Evolutionary conservation across 768 basidiomycete species (phyloP).

Genomic region (Suillus hirtellus): DNA sequence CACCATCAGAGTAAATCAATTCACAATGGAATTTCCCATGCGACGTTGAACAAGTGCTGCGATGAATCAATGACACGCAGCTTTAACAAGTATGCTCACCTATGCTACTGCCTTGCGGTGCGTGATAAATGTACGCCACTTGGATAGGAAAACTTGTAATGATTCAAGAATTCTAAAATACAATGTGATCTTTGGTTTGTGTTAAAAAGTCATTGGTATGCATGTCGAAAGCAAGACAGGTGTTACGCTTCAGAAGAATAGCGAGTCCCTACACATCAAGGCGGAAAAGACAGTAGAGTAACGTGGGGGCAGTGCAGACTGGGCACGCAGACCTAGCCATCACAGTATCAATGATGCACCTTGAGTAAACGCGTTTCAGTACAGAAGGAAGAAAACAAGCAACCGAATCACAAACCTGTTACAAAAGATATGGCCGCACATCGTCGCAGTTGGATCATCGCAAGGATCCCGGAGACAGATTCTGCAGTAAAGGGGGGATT

Average conservation of each 20-base stretch:
- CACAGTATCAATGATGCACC: slow-evolving; percentile 55
- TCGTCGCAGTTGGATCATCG: slow-evolving; percentile 54
- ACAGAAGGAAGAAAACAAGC: slow-evolving; percentile 9
- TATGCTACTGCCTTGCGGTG: neutral
- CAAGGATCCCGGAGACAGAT: slow-evolving; percentile 49
- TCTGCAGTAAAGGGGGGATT: slow-evolving; percentile 46
- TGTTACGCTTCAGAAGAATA: neutral
- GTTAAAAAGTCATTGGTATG: neutral
- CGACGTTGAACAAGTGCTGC: neutral
- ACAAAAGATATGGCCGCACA: slow-evolving; percentile 68
- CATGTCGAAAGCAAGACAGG: neutral
- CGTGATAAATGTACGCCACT: neutral
- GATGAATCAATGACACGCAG: neutral
- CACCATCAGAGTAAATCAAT: neutral
- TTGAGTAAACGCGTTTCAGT: slow-evolving; percentile 21
- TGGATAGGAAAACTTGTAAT: neutral
- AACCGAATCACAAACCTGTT: slow-evolving; percentile 40
- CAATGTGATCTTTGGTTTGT: neutral
- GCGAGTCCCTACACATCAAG: slow-evolving; percentile 38
- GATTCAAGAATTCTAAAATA: slow-evolving; percentile 5
- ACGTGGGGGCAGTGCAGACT: slow-evolving; percentile 48
- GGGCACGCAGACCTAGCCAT: slow-evolving; percentile 50
- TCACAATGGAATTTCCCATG: neutral
- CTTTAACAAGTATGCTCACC: neutral
- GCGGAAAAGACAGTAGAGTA: slow-evolving; percentile 57